phyloP scores from a whole-genome alignment of 1,284 basidiomycete species.

The Pascua sp. region DNA sequence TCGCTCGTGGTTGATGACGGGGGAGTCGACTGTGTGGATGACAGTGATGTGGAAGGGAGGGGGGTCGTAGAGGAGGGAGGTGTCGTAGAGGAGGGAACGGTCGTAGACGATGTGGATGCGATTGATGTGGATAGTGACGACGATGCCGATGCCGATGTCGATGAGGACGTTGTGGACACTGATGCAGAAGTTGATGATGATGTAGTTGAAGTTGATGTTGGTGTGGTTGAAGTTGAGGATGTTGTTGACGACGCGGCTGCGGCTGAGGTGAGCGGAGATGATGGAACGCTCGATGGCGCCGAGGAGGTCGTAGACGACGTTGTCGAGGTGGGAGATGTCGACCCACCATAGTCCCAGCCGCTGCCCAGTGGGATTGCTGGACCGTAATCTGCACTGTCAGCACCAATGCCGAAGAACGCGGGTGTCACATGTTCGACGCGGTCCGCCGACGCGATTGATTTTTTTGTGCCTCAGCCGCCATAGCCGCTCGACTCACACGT shows the following conservation, averaged over 20 bases:
- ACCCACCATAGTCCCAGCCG: constrained; percentile 1
- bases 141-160: neutral
- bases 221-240: neutral
- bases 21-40: neutral
- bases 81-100: neutral
- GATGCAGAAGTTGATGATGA: neutral
- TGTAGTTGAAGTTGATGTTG: neutral
- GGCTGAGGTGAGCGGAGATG: neutral
- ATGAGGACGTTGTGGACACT: neutral
- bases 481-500: constrained; percentile 25
- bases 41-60: neutral
- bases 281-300: neutral
- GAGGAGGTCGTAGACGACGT: neutral
- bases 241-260: neutral
- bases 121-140: neutral
- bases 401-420: no score
- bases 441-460: constrained; percentile 3
- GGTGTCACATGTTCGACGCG: neutral
- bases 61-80: neutral
- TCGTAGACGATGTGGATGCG: neutral
- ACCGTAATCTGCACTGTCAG: neutral
- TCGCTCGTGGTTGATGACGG: neutral
- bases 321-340: constrained; percentile 1
- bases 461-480: constrained; percentile 2
- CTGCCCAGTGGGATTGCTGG: constrained; percentile 7